These are phyloP conservation scores for Stropharia rugosoannulata DNA, from an alignment of 768 basidiomycete species.

Conservation along the genomic window DNA sequence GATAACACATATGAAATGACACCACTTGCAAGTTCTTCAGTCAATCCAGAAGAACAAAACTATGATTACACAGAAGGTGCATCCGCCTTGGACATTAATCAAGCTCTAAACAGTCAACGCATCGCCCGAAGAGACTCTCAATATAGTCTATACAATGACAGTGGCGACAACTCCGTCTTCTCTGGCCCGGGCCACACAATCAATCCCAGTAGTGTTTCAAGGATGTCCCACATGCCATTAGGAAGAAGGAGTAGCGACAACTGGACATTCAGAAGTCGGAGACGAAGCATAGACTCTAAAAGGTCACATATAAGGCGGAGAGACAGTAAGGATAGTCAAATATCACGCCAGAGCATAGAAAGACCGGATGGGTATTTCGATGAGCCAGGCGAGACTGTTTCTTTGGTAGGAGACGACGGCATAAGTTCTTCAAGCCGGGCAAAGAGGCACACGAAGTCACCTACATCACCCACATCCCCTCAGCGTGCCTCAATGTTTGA, in stretches of 20 bases:
- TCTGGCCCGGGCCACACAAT: slow-evolving; percentile 71
- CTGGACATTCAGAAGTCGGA: slow-evolving; percentile 37
- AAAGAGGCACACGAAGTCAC: slow-evolving; percentile 31
- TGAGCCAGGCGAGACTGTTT: slow-evolving; percentile 27
- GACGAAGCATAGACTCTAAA: slow-evolving; percentile 51
- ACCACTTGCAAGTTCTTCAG: slow-evolving; percentile 35
- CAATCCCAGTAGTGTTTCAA: slow-evolving; percentile 77
- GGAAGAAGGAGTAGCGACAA: slow-evolving; percentile 58
- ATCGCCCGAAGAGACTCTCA: slow-evolving; percentile 69
- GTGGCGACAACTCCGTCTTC: slow-evolving; percentile 69
- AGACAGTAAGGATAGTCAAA: slow-evolving; percentile 45
- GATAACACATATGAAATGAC: slow-evolving; percentile 40
- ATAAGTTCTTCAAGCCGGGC: slow-evolving; percentile 22
- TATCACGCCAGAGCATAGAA: slow-evolving; percentile 38
- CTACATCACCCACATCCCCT: slow-evolving; percentile 29
- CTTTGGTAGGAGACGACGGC: slow-evolving; percentile 25
- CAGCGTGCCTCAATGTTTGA: slow-evolving; percentile 53
- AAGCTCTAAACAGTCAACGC: slow-evolving; percentile 51
- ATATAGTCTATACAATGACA: slow-evolving; percentile 55
- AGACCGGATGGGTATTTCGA: slow-evolving; percentile 30
- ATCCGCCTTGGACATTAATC: slow-evolving; percentile 68
- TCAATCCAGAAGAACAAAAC: slow-evolving; percentile 11
- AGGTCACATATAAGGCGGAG: slow-evolving; percentile 37
- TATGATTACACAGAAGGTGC: slow-evolving; percentile 89
- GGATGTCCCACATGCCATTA: slow-evolving; percentile 67